Evolutionary conservation across 768 basidiomycete genomes (phyloP).

Genomic region (Amylocystis lapponica): DNA sequence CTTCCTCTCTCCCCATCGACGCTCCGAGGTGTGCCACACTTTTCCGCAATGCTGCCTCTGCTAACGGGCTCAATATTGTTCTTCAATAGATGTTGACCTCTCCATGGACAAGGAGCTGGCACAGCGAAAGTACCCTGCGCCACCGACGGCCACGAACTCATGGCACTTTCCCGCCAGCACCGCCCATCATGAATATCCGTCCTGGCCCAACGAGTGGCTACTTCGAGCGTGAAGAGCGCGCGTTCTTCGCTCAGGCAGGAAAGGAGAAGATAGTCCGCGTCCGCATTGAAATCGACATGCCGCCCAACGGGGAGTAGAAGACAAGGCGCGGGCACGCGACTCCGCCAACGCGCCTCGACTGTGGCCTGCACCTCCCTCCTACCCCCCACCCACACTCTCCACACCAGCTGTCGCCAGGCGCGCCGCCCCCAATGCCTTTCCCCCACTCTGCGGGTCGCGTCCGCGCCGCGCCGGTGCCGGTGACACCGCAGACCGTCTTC

Average conservation of each 20-base stretch:
- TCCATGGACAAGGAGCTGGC: slow-evolving; percentile 38
- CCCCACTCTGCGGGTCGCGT: slow-evolving; percentile 11
- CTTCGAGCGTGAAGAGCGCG: slow-evolving; percentile 72
- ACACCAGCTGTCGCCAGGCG: background rate
- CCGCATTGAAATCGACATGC: slow-evolving; percentile 61
- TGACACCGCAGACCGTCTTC: slow-evolving; percentile 17
- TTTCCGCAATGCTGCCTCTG: no score
- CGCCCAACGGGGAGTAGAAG: no score
- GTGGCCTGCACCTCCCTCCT: slow-evolving; percentile 3
- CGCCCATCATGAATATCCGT: slow-evolving; percentile 55
- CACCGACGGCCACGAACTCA: slow-evolving; percentile 80
- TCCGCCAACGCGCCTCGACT: slow-evolving; percentile 1
- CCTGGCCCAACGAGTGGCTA: slow-evolving; percentile 65
- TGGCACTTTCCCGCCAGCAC: slow-evolving; percentile 77
- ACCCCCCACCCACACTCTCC: slow-evolving; percentile 5
- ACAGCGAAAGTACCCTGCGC: slow-evolving; percentile 62
- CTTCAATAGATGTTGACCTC: slow-evolving; percentile 61
- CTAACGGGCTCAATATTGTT: no score
- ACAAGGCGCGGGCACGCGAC: background rate
- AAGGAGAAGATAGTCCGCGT: slow-evolving; percentile 75
- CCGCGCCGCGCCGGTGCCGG: slow-evolving; percentile 13
- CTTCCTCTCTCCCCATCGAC: slow-evolving; percentile 54
- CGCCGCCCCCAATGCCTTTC: slow-evolving; percentile 5
- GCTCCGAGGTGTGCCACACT: slow-evolving; percentile 43
- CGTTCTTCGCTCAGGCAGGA: slow-evolving; percentile 75